These are phyloP conservation scores for Solanum hybrid DNA, from an alignment of 305 asterid genomes.

Conservation along the genomic window DNA sequence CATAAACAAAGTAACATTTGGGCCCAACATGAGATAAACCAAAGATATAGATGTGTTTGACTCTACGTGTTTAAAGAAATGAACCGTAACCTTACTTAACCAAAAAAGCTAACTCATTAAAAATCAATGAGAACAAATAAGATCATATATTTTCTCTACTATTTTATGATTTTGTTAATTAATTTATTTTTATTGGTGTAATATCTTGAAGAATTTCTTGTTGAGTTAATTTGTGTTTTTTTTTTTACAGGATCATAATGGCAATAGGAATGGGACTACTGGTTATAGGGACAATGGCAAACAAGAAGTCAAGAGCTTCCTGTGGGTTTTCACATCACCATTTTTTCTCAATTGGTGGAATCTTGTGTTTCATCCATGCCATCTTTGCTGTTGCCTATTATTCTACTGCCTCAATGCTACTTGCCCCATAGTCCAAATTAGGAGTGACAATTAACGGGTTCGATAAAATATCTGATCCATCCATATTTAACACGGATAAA, in stretches of 20 bases:
- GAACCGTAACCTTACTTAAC: not conserved
- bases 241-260: slow-evolving; percentile 49
- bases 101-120: not conserved
- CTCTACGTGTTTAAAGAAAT: not conserved
- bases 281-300: slow-evolving; percentile 70
- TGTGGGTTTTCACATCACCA: slow-evolving; percentile 81
- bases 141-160: not conserved
- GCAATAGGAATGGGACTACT: slow-evolving; percentile 59
- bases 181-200: not conserved
- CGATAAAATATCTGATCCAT: not conserved
- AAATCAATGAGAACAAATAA: not conserved
- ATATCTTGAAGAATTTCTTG: not conserved
- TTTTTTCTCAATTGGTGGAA: slow-evolving; percentile 73
- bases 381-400: slow-evolving; percentile 63
- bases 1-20: not conserved
- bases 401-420: slow-evolving; percentile 43
- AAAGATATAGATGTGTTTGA: not conserved
- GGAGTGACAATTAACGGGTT: not conserved
- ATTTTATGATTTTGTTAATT: not conserved
- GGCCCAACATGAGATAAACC: not conserved
- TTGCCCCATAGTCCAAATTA: not conserved
- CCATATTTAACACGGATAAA: not conserved
- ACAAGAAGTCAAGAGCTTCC: slow-evolving; percentile 60
- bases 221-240: not conserved
- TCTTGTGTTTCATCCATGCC: slow-evolving; percentile 66